Base-by-base conservation (phyloP, 2,329 filamentous ascomycete genomes). In the Knoxdaviesia capensis region DNA sequence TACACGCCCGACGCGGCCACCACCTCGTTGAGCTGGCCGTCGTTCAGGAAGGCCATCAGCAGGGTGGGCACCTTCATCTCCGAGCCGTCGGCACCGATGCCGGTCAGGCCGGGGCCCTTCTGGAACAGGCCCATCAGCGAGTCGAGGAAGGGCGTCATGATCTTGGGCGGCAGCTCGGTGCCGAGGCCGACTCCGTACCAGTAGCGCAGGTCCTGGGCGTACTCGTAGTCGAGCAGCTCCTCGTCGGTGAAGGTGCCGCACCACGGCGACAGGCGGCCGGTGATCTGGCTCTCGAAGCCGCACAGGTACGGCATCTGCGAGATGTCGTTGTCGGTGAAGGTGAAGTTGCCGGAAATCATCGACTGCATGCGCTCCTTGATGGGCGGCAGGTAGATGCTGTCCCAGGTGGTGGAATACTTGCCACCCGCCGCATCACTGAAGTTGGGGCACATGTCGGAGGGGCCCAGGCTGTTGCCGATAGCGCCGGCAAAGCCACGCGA, bases 241-340 rank as follows among this genome's bases (percentile, higher is more conserved):
- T 71, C 60, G 33, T 76, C 61, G 3, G 67, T 74, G 49, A 79
- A 75, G 10, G 77, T 61, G 41, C 60, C 59, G 52, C 77, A 81
- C 60, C 71, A 80, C 0, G 74, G 71, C 5, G 72, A 78, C 4
- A 71, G 54, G 2, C 57, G 58, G 1, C 77, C 76, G 0, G 64
- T 72, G 47, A 81, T 79, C 50, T 81, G 77, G 3, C 68, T 74
- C 50, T 83, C 77, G 45, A 78, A 82, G 4, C 74, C 77, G 49
- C 77, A 83, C n/a, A 80, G 62, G 49, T 81, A 80, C 0, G 75
- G 74, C 40, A 81, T 74, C 38, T 68, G 65, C 6, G 58, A 60
- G 36, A 76, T 59, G 44, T 80, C 72, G 2, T 54, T 56, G 32
- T 65, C 57, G 0, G 62, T 65, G 33, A 80, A 62, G 1, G 64